Conservation (phyloP, 73 alveolate genomes). For the Paramecium tetraurelia region DNA sequence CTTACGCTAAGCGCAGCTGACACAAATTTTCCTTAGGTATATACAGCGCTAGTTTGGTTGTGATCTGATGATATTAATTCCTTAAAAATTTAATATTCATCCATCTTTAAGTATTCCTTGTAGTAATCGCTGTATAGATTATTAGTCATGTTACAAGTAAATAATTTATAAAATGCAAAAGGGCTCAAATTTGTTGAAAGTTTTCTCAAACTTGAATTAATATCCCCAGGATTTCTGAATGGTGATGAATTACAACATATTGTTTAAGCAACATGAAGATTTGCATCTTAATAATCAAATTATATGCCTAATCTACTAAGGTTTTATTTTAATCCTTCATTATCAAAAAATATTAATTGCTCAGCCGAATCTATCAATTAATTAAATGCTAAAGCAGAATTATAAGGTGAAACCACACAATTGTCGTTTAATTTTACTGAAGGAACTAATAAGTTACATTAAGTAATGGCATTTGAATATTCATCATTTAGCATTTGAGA, state of each 20-base stretch:
- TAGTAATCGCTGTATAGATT: neutral
- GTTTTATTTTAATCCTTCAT: neutral
- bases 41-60: neutral
- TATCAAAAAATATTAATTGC: neutral
- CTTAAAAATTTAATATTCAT: neutral
- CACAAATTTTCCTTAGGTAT: neutral
- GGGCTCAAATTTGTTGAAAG: neutral
- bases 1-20: neutral
- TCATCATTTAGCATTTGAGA: neutral
- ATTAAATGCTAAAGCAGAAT: neutral
- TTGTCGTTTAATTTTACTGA: neutral
- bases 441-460: neutral
- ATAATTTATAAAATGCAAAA: neutral
- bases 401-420: neutral
- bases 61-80: neutral
- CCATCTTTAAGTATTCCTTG: neutral
- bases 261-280: neutral
- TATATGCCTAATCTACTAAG: neutral
- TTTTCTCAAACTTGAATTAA: neutral
- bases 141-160: neutral
- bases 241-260: conserved; percentile 7
- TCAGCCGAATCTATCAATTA: neutral
- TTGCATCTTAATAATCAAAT: neutral
- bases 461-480: neutral
- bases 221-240: neutral